Evolutionary conservation across 2,329 filamentous ascomycete genomes (phyloP), one percentile per base, ranked within the genome.

Genomic region (Sporothrix variecibatus): DNA sequence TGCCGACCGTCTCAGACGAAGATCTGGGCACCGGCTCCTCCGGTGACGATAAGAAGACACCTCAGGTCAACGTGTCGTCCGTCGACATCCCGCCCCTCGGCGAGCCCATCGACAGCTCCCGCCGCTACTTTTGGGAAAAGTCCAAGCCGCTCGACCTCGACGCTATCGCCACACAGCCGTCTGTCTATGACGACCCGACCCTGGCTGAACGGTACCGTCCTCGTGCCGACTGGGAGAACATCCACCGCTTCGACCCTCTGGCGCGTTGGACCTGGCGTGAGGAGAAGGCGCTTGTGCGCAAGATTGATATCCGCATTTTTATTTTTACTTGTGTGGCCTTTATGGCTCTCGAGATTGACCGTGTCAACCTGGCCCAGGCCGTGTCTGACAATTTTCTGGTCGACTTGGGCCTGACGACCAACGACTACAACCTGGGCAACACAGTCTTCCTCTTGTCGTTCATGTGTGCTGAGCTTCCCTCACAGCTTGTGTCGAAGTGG

Each of bases 391-490:
- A 86, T 68, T 84, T 87, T 40, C 78, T 87, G 0, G 74, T 73
- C 0, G 85, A 87, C 26, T 79, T 87, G 62, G 72, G 77, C 0
- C 75, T 87, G 69, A 83, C 79, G 6, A 87, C 85, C 0, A 81
- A 88, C 75, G 83, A 84, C 62, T 87, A 85, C 76, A 87, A 87
- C 72, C 79, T 85, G 1, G 86, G 86, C 26, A 85, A 85, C 76
- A 86, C 84, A 0, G 83, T 88, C 34, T 87, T 86, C 77, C 82
- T 83, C 62, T 79, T 86, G 4, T 82, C 82, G 0, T 89, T 88
- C 75, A 81, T 88, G n/a, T 84, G 82, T n/a, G 85, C 88, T 0
- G 88, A 91, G 78, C 82, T 92, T 0, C 90, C 90, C 0, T 90
- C 88, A 0, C 89, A 91, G 78, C 82, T 92, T 20, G 82, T 91